Evolutionary conservation across 1,284 basidiomycete species (phyloP).

Genomic region (Fomitiporia mediterranea): DNA sequence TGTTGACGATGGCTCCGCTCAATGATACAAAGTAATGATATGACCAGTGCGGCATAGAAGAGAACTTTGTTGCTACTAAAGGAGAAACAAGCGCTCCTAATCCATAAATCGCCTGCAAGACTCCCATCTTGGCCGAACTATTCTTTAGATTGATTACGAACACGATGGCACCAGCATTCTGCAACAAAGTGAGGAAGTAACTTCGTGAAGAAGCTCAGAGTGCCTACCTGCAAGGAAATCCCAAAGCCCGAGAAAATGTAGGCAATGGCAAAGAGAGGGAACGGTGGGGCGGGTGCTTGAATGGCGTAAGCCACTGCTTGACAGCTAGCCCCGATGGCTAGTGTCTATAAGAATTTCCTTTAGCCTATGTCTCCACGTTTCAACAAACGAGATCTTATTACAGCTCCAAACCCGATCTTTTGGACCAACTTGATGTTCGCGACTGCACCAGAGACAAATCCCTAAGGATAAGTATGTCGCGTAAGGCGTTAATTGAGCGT

Average conservation of each 20-base stretch:
- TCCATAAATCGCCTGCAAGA: slow-evolving; percentile 56
- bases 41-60: slow-evolving; percentile 46
- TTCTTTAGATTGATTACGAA: slow-evolving; percentile 47
- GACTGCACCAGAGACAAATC: slow-evolving; percentile 49
- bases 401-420: slow-evolving; percentile 56
- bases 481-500: neutral
- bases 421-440: slow-evolving; percentile 53
- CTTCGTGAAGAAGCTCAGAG: neutral
- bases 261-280: slow-evolving; percentile 54
- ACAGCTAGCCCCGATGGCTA: slow-evolving; percentile 30
- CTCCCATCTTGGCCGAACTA: slow-evolving; percentile 52
- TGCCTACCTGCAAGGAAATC: slow-evolving; percentile 44
- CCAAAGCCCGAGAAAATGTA: slow-evolving; percentile 63
- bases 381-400: slow-evolving; percentile 22
- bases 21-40: slow-evolving; percentile 62
- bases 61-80: slow-evolving; percentile 65
- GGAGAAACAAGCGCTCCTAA: slow-evolving; percentile 64
- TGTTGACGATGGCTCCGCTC: slow-evolving; percentile 47
- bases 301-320: slow-evolving; percentile 46
- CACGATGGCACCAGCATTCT: slow-evolving; percentile 55
- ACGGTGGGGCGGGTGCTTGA: slow-evolving; percentile 56
- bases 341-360: neutral
- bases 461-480: slow-evolving; percentile 33
- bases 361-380: neutral
- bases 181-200: neutral